phyloP scores from a whole-genome alignment of 495 filamentous ascomycete species.

The Penicillium soppii region DNA sequence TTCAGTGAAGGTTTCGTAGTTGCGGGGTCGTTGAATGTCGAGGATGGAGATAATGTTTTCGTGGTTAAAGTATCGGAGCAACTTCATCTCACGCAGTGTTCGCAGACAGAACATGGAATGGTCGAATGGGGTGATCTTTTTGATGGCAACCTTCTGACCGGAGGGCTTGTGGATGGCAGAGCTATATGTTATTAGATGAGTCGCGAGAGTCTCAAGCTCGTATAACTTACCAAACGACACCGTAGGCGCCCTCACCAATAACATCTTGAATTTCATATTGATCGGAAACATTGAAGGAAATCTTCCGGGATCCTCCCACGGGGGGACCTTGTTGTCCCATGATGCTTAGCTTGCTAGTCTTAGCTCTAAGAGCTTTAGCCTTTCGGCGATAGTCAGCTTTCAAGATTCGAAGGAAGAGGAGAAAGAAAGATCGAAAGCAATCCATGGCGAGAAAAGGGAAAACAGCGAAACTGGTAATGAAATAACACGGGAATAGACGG shows the following conservation, averaged over 20 bases:
- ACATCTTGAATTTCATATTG: slow-evolving; percentile 99
- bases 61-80: slow-evolving; percentile 98
- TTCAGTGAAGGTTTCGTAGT: slow-evolving; percentile 94
- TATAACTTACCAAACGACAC: slow-evolving; percentile 87
- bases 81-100: slow-evolving; percentile 98
- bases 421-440: background rate
- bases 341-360: slow-evolving; percentile 5
- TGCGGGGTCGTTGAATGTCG: slow-evolving; percentile 96
- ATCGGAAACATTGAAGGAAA: slow-evolving; percentile 99
- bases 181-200: slow-evolving; percentile 49
- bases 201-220: background rate
- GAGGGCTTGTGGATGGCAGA: slow-evolving; percentile 98
- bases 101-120: slow-evolving; percentile 99
- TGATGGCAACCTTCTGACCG: slow-evolving; percentile 98
- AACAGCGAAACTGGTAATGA: background rate
- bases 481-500: background rate
- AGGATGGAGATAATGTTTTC: slow-evolving; percentile 99
- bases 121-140: slow-evolving; percentile 99
- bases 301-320: slow-evolving; percentile 77
- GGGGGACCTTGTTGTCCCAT: slow-evolving; percentile 52
- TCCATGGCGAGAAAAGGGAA: background rate
- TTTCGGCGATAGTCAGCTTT: background rate
- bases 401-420: slow-evolving; percentile 3
- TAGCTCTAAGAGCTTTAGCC: background rate
- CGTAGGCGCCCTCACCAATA: slow-evolving; percentile 97